These are phyloP conservation scores for Calonectria hongkongensis DNA, from an alignment of 2,329 filamentous ascomycete species.

Conservation along the genomic window DNA sequence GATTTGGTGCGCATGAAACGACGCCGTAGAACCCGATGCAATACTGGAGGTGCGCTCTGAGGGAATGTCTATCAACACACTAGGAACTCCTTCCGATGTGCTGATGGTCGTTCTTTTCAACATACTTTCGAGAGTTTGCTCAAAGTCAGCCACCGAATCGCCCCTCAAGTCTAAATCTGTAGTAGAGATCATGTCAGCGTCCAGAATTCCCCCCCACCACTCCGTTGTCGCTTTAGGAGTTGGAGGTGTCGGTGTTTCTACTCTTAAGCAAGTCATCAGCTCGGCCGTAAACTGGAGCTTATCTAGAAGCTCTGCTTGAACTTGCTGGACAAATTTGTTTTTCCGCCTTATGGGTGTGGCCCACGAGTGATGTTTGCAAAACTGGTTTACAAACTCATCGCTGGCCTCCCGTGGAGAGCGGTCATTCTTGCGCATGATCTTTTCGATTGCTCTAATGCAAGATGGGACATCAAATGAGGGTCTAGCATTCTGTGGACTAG, in stretches of 20 bases:
- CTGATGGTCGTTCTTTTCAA: neutral
- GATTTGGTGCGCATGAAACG: neutral
- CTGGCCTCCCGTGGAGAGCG: neutral
- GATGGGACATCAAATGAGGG: neutral
- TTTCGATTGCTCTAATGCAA: slow-evolving; percentile 1
- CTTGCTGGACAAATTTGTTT: slow-evolving; percentile 2
- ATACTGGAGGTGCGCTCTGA: slow-evolving; percentile 11
- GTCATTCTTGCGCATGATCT: neutral
- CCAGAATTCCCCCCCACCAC: neutral
- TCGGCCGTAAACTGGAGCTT: neutral
- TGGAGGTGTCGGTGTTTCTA: neutral
- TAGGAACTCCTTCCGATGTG: neutral
- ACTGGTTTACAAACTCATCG: neutral
- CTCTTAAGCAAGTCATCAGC: neutral
- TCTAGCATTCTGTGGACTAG: neutral
- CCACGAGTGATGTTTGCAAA: slow-evolving; percentile 28
- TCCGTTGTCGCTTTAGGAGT: neutral
- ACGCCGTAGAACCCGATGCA: slow-evolving; percentile 15
- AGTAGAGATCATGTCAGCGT: neutral
- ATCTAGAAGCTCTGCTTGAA: slow-evolving; percentile 13
- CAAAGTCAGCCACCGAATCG: neutral
- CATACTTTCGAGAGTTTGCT: neutral
- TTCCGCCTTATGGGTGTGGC: slow-evolving; percentile 2
- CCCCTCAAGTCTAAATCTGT: neutral
- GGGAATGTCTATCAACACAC: neutral